These are phyloP conservation scores for Flueggea neowawraea DNA, from an alignment of 441 rosid species.

Conservation along the genomic window DNA sequence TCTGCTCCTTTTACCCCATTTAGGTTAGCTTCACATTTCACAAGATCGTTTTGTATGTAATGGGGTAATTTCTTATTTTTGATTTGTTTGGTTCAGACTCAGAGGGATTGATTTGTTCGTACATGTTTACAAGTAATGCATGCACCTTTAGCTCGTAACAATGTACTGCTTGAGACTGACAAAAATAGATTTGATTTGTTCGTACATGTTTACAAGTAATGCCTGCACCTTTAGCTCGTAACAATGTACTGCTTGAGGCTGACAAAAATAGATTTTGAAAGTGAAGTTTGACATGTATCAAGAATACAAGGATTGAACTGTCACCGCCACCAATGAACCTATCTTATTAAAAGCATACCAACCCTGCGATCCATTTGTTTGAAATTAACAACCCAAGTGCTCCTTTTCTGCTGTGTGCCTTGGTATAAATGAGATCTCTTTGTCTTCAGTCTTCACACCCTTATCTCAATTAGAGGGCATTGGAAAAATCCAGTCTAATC, in stretches of 20 bases:
- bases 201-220: background rate
- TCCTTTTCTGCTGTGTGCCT: too few relatives aligned
- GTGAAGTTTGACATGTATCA: slow-evolving; percentile 15
- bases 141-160: slow-evolving; percentile 16
- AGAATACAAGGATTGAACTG: slow-evolving; percentile 16
- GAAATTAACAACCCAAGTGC: slow-evolving; percentile 2
- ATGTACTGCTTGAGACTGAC: slow-evolving; percentile 18
- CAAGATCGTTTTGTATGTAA: too few relatives aligned
- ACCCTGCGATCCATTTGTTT: too few relatives aligned
- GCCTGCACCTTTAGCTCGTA: slow-evolving; percentile 17
- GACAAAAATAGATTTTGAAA: slow-evolving; percentile 23
- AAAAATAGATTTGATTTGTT: slow-evolving; percentile 13
- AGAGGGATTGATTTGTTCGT: background rate
- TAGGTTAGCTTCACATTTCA: slow-evolving; percentile 3
- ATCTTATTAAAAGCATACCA: background rate
- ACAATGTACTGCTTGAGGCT: slow-evolving; percentile 10
- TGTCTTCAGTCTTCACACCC: too few relatives aligned
- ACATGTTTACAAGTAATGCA: background rate
- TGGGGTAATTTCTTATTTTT: background rate
- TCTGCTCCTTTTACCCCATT: slow-evolving; percentile 18
- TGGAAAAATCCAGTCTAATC: too few relatives aligned
- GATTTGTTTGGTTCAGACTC: background rate
- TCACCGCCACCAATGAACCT: slow-evolving; percentile 21
- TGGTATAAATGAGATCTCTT: background rate
- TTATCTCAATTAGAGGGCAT: background rate